Evolutionary conservation across 1,284 basidiomycete genomes (phyloP), one percentile per base, ranked within the genome.

Genomic region (Rhodotorula sp.): DNA sequence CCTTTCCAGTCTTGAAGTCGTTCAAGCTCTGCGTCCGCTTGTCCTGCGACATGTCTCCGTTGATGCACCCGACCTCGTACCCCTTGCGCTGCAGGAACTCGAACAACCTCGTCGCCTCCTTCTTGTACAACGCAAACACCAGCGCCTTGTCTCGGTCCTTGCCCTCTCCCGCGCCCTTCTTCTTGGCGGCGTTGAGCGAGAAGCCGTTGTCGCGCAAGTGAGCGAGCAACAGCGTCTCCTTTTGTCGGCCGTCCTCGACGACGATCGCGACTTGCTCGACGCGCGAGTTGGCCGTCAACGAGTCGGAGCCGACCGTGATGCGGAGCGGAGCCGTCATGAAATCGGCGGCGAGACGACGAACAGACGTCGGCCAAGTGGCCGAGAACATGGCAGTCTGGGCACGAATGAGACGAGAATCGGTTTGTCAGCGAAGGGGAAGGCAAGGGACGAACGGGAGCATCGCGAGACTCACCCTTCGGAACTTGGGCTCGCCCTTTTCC

Each of bases 91-190:
- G 83, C 26, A 99, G 87, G 75, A 87, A 91, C 77, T 87, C 84
- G 80, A 95, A 93, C 6, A 99, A 88, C 24, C 96, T 87, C 59
- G 91, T 87, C 2, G 95, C 92, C 82, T 99, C 94, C 80, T 94
- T 95, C 83, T 99, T 99, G 85, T 99, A 99, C 59, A 99, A 84
- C 2, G 91, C 95, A 81, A 99, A 99, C 57, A 99, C 87, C 57
- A 99, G 87, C 69, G 76, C 78, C 62, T 84, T 85, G 76, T 91
- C 88, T 79, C 89, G 89, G 79, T 88, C 86, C n/a, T 84, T 80
- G 8, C 77, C 76, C 45, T 79, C 77, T 12, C 33, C 49, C n/a
- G 37, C 53, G 24, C 76, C 76, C 64, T 80, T 79, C 33, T 77
- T 75, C 60, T 81, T 71, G 24, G 77, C 75, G 57, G 79, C 77